Percentiles rank a stretch among this genome's conserved stretches.
phyloP scores from a whole-genome alignment of 176 grass and related monocot species.

The Avena atlantica region DNA sequence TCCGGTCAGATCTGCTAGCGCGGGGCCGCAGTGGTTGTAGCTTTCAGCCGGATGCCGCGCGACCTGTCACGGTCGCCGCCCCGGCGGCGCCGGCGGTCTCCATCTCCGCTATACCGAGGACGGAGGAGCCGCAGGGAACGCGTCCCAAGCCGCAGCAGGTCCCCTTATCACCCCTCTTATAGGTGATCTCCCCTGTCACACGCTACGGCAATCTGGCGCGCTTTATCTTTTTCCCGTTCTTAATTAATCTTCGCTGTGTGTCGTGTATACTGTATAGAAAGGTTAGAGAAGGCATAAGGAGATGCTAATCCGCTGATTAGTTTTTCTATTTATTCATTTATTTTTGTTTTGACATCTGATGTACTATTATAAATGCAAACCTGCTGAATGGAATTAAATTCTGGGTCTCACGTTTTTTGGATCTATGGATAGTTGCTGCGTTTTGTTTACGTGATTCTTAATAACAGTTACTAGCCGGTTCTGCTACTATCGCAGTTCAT shows the following conservation, averaged over 20 bases:
- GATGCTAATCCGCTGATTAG: background rate
- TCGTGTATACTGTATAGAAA: background rate
- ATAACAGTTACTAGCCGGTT: background rate
- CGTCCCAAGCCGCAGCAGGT: constrained; percentile 84
- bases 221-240: background rate
- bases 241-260: background rate
- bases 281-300: background rate
- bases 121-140: constrained; percentile 74
- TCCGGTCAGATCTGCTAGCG: background rate
- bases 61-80: constrained; percentile 73
- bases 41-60: constrained; percentile 56
- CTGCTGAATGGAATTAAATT: constrained; percentile 37
- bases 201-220: constrained; percentile 35
- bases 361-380: constrained; percentile 23
- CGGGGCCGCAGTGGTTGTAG: background rate
- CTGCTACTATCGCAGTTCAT: background rate
- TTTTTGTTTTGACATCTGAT: background rate
- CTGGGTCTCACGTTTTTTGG: constrained; percentile 28
- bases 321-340: constrained; percentile 18
- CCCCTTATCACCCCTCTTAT: constrained; percentile 87
- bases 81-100: constrained; percentile 77
- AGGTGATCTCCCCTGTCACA: constrained; percentile 80
- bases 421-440: background rate
- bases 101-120: constrained; percentile 64
- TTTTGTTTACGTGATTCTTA: background rate